Evolutionary conservation across 2,329 filamentous ascomycete genomes (phyloP), one percentile per base, ranked within the genome.

Genomic region (Lachnellula occidentalis): DNA sequence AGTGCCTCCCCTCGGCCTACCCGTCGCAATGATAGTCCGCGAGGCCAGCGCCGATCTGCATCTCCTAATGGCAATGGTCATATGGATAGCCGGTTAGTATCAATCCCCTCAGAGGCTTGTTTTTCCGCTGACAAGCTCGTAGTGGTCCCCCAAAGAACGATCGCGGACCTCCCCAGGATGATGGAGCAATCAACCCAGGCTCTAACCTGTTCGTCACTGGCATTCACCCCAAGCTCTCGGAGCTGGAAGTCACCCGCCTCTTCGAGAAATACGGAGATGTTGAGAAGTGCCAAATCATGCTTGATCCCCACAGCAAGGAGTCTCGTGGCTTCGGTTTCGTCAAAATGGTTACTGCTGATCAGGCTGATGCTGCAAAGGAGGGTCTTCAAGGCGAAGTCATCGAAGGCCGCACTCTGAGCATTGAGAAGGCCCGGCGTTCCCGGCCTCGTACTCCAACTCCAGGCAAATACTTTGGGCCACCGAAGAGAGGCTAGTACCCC

Each of bases 221-320:
- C 66, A 99, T 99, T 63, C 91, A 97, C 72, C 94, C 94, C 55
- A 88, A 89, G 67, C 82, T 99, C 63, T 86, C 82, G 47, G 94
- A 99, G 73, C 82, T 86, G 15, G 94, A 97, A 70, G 90, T 99
- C 58, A 88, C 88, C 52, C 91, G 91, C 72, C 86, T 99, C 63
- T 99, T 99, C 70, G 91, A 96, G 76, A 99, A 97, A 76, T 97
- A 97, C 69, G 94, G 94, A 65, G 91, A 96, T 71, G 94, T 99
- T 50, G 92, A 97, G 77, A 97, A 95, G 76, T 97, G 92, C 78
- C 95, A 96, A 73, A 99, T 99, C 77, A 99, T 99, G 94, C 85
- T 92, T 69, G 94, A 99, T 70, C 94, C 94, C 59, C 94, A 99
- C 74, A 95, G 90, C 69, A 95, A 96, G 76, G 94, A 99, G 75